Percentiles rank a stretch among this genome's conserved stretches.
phyloP scores from a whole-genome alignment of 2,329 filamentous ascomycete species.

The Pestalotiopsis fici region DNA sequence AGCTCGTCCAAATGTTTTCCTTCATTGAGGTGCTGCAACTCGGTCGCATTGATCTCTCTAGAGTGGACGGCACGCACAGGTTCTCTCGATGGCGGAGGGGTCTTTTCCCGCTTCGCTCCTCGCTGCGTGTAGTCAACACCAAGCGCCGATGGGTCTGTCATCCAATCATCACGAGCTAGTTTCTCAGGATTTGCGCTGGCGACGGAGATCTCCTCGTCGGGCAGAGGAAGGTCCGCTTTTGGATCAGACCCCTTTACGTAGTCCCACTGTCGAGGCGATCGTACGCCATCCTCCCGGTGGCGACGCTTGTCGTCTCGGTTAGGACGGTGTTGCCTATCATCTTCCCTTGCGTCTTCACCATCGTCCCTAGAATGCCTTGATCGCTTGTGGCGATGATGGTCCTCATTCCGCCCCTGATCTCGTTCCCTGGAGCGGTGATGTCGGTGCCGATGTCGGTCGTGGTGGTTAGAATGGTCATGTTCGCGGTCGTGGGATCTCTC shows the following conservation, averaged over 20 bases:
- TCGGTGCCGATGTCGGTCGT: slow-evolving; percentile 33
- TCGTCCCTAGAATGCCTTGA: slow-evolving; percentile 58
- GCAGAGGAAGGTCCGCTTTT: slow-evolving; percentile 52
- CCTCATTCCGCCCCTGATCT: slow-evolving; percentile 47
- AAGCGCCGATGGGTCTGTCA: slow-evolving; percentile 82
- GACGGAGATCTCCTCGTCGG: slow-evolving; percentile 47
- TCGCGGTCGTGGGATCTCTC: background rate
- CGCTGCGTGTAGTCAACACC: slow-evolving; percentile 82
- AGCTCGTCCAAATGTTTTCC: slow-evolving; percentile 56
- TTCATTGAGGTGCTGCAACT: slow-evolving; percentile 63
- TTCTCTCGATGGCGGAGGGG: slow-evolving; percentile 52
- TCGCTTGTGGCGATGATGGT: slow-evolving; percentile 64
- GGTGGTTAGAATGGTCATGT: slow-evolving; percentile 35
- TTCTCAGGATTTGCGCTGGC: slow-evolving; percentile 30
- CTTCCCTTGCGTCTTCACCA: slow-evolving; percentile 44
- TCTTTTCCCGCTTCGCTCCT: slow-evolving; percentile 54
- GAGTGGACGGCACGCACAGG: slow-evolving; percentile 74
- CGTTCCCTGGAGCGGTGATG: slow-evolving; percentile 35
- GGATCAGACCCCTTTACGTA: slow-evolving; percentile 45
- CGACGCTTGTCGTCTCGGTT: slow-evolving; percentile 36
- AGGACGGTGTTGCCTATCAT: slow-evolving; percentile 33
- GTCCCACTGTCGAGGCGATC: slow-evolving; percentile 24
- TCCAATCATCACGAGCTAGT: slow-evolving; percentile 83
- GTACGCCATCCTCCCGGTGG: slow-evolving; percentile 6
- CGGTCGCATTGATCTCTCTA: slow-evolving; percentile 74